Evolutionary conservation across 257 asterid species (phyloP).

Genomic region (Solanum okadae): DNA sequence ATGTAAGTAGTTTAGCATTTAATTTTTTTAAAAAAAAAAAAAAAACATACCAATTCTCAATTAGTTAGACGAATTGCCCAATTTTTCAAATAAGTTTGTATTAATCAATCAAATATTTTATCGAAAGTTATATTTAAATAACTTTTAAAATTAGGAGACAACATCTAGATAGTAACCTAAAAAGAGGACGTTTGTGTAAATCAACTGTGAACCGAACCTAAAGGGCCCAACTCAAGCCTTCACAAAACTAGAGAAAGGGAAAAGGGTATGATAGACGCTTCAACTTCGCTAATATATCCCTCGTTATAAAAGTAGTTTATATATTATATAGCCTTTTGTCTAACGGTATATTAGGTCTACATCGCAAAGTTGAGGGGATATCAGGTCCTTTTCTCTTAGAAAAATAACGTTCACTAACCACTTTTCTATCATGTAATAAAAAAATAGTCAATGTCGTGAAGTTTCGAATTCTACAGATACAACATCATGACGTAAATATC

Average conservation of each 20-base stretch:
- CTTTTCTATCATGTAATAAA: not conserved
- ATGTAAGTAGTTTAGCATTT: not conserved
- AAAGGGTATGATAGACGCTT: not conserved
- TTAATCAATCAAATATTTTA: not conserved
- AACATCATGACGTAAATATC: not conserved
- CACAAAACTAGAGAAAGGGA: not conserved
- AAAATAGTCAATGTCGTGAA: not conserved
- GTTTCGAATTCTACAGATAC: rapidly evolving
- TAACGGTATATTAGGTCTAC: not conserved
- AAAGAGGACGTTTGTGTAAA: not conserved
- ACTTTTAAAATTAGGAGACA: not conserved
- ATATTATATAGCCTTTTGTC: not conserved
- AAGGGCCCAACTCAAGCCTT: not conserved
- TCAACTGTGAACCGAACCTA: not conserved
- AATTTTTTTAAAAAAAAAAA: rapidly evolving
- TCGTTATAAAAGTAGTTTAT: rapidly evolving
- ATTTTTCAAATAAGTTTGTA: not conserved
- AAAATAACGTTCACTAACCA: not conserved
- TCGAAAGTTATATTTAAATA: not conserved
- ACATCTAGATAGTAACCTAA: not conserved
- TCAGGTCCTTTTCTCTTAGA: too few species aligned
- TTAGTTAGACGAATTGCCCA: not conserved
- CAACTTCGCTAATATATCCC: too few species aligned
- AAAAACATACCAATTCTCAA: not conserved
- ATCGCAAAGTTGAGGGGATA: not conserved